Percentiles rank a stretch among this genome's conserved stretches.
Evolutionary conservation across 2,329 filamentous ascomycete genomes (phyloP).

Genomic region (Sporothrix dimorphospora): DNA sequence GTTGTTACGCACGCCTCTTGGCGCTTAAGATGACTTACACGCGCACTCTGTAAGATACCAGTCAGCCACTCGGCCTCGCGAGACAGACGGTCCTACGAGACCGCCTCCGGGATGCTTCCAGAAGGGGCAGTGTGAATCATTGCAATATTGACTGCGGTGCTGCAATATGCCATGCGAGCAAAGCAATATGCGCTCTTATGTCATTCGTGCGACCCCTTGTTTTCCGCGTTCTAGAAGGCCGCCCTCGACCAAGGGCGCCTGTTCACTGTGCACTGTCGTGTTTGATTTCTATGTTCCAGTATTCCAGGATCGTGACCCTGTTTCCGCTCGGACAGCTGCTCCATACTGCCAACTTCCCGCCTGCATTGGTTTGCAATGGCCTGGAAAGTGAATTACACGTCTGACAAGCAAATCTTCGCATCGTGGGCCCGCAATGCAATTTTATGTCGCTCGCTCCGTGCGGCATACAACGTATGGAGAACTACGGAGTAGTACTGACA

Average conservation of each 20-base stretch:
- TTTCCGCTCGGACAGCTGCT: neutral
- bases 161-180: neutral
- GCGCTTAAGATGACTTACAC: neutral
- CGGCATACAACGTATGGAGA: neutral
- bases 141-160: neutral
- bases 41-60: neutral
- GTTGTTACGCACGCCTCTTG: neutral
- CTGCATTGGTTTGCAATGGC: neutral
- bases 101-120: neutral
- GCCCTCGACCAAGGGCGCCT: neutral
- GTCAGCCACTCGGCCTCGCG: neutral
- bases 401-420: no score
- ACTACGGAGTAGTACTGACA: neutral
- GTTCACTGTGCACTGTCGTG: conserved; percentile 1
- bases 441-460: neutral
- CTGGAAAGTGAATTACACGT: neutral
- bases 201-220: neutral
- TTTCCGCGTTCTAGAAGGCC: neutral
- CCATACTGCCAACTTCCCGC: neutral
- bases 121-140: neutral
- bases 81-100: neutral
- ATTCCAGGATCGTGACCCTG: neutral
- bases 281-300: conserved; percentile 2
- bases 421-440: conserved; percentile 6
- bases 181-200: neutral